These are phyloP conservation scores for Moringa oleifera DNA, from an alignment of 345 rosid species.

Conservation along the genomic window DNA sequence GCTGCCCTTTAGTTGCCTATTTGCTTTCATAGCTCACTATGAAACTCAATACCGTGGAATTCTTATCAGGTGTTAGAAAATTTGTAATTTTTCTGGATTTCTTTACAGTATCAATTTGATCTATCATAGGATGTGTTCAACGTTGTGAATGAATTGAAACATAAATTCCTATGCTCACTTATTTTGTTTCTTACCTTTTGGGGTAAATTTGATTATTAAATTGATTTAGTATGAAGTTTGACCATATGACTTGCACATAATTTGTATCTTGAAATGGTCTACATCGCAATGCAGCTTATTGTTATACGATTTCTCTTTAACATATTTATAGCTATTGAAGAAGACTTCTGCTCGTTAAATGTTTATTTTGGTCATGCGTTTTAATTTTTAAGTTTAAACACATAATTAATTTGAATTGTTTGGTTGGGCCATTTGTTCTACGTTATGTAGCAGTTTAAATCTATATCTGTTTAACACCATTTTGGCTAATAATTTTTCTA, in stretches of 20 bases:
- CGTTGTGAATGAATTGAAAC: no score
- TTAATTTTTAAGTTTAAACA: neutral
- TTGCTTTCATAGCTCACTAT: no score
- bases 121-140: no score
- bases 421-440: neutral
- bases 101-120: no score
- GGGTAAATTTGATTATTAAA: no score
- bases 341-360: constrained; percentile 66
- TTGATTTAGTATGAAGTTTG: neutral
- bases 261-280: constrained; percentile 19
- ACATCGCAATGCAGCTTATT: constrained; percentile 21
- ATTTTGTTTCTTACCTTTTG: neutral
- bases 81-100: no score
- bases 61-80: no score
- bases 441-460: no score
- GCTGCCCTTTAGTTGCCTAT: no score
- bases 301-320: constrained; percentile 28
- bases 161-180: no score
- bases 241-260: constrained; percentile 3
- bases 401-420: neutral
- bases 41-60: no score
- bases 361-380: neutral
- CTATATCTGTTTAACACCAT: neutral
- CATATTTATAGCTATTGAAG: constrained; percentile 61
- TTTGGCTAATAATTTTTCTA: neutral